A percentile compares a stretch with the other conserved stretches of the same genome.
Evolutionary conservation across 768 basidiomycete species (phyloP).

Genomic region (Trametes punicea): DNA sequence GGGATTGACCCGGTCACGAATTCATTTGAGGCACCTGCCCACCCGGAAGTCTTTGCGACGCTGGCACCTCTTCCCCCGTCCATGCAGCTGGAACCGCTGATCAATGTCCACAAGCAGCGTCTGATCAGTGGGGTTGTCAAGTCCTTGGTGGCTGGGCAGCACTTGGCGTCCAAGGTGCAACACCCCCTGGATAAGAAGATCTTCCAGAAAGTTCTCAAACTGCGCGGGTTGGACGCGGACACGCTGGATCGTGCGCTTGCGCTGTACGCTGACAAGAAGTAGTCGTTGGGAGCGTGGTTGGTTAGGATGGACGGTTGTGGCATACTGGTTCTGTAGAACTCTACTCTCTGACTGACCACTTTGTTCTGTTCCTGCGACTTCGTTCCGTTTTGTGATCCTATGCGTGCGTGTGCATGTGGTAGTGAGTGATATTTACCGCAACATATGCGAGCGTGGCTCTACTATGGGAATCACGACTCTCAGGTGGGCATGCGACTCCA

Average conservation of each 20-base stretch:
- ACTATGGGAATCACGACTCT: too few species aligned
- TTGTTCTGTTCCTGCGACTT: conserved; percentile 5
- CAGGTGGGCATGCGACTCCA: too few species aligned
- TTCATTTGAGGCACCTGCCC: conserved; percentile 64
- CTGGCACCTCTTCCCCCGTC: conserved; percentile 67
- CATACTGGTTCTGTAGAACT: conserved; percentile 12
- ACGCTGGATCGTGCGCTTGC: conserved; percentile 47
- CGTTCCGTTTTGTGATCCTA: background rate
- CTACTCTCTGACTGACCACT: background rate
- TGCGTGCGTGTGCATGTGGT: background rate
- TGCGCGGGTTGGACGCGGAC: conserved; percentile 61
- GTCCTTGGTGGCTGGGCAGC: conserved; percentile 76
- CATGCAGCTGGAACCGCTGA: conserved; percentile 82
- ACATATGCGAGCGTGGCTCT: background rate
- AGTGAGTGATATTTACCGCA: background rate
- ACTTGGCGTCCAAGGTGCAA: conserved; percentile 70
- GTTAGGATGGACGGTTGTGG: background rate
- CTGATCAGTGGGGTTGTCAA: conserved; percentile 79
- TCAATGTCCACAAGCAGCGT: conserved; percentile 88
- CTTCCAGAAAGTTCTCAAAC: conserved; percentile 69
- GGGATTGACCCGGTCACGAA: conserved; percentile 59
- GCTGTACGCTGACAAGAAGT: conserved; percentile 31
- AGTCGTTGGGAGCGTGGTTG: background rate
- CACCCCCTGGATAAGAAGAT: conserved; percentile 71
- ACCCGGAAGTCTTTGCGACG: conserved; percentile 76